Percentiles rank a stretch among this genome's conserved stretches.
Conservation (phyloP, 306 rosid species). For the Herpetospermum pedunculosum region DNA sequence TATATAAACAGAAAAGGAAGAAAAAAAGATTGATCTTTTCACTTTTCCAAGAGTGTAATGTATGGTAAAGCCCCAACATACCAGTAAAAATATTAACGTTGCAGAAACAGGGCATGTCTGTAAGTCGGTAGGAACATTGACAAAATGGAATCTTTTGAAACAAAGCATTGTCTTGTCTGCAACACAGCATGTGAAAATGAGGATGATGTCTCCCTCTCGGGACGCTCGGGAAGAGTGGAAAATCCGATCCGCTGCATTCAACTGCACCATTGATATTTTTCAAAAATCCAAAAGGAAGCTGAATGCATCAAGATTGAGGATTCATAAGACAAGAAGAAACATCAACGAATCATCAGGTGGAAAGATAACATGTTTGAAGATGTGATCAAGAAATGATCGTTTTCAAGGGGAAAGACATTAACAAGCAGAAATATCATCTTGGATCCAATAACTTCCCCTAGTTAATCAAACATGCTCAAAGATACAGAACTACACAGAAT, state of each 20-base stretch:
- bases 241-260: no score
- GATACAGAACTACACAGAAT: not conserved
- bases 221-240: not conserved
- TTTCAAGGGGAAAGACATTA: not conserved
- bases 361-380: no score
- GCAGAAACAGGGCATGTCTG: not conserved
- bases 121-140: not conserved
- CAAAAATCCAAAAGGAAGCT: not conserved
- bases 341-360: no score
- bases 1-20: not conserved
- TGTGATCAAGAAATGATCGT: no score
- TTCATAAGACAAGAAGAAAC: not conserved
- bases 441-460: not conserved
- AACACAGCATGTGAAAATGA: not conserved
- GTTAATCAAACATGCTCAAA: not conserved
- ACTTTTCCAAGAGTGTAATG: not conserved
- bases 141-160: constrained; percentile 1
- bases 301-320: not conserved
- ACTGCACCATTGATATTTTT: not conserved
- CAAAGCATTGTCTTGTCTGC: not conserved
- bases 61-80: not conserved
- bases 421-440: no score
- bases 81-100: not conserved
- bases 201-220: not conserved
- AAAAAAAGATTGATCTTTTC: not conserved